Conservation (phyloP, 805 yeast genomes). For the Zygotorulaspora chibaensis region DNA sequence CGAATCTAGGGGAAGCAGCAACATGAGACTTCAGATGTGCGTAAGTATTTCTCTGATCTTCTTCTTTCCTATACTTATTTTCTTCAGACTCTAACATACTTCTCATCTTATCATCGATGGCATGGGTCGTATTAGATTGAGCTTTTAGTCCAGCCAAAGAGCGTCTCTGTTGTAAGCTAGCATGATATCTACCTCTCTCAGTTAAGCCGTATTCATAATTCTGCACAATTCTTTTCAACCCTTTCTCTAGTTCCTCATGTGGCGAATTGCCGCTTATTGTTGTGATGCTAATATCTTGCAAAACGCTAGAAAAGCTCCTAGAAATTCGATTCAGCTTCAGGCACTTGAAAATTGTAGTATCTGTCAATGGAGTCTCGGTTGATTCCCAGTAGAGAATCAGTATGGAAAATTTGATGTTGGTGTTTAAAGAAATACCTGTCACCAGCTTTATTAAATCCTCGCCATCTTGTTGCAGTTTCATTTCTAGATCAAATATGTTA, state of each 20-base stretch:
- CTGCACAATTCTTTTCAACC: constrained; percentile 27
- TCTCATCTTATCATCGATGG: constrained; percentile 29
- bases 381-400: constrained; percentile 41
- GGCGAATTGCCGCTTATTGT: constrained; percentile 31
- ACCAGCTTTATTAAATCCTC: constrained; percentile 35
- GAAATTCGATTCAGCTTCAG: constrained; percentile 31
- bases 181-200: constrained; percentile 34
- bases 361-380: constrained; percentile 26
- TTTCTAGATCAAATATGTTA: constrained; percentile 33
- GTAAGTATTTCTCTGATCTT: constrained; percentile 25
- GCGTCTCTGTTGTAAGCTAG: constrained; percentile 16
- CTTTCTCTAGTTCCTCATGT: constrained; percentile 29
- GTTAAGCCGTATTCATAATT: constrained; percentile 28
- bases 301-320: constrained; percentile 27
- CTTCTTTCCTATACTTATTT: constrained; percentile 12
- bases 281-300: constrained; percentile 28
- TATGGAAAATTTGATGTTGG: constrained; percentile 34
- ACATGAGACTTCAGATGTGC: constrained; percentile 30
- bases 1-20: constrained; percentile 28
- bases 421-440: constrained; percentile 34
- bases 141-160: constrained; percentile 15
- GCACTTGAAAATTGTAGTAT: constrained; percentile 15
- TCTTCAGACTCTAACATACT: constrained; percentile 26
- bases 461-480: constrained; percentile 34
- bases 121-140: constrained; percentile 12